A percentile compares a stretch with the other conserved stretches of the same genome.
These are phyloP conservation scores for Ogataea naganishii DNA, from an alignment of 805 yeast species.

Conservation along the genomic window DNA sequence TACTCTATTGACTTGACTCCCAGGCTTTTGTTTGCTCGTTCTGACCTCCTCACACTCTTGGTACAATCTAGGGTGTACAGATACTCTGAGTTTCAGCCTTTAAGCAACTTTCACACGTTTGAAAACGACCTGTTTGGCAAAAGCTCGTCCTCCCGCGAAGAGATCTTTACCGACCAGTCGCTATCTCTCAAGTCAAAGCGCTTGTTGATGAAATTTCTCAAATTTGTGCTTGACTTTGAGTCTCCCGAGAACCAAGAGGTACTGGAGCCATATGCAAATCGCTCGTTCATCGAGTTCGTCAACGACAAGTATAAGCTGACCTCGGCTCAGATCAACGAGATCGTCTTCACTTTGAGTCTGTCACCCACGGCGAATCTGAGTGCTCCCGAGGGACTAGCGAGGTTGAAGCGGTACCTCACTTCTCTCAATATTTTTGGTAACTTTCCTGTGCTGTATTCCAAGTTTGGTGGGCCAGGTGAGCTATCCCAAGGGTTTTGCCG, in stretches of 20 bases:
- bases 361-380: conserved; percentile 51
- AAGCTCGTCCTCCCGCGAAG: conserved; percentile 81
- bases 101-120: conserved; percentile 86
- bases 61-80: conserved; percentile 82
- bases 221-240: conserved; percentile 73
- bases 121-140: conserved; percentile 88
- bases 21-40: conserved; percentile 77
- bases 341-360: conserved; percentile 80
- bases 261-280: conserved; percentile 47
- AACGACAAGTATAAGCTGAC: conserved; percentile 60
- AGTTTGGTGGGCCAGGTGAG: conserved; percentile 95
- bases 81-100: conserved; percentile 85
- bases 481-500: conserved; percentile 94
- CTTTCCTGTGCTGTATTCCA: conserved; percentile 86
- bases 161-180: conserved; percentile 83
- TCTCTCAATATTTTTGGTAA: conserved; percentile 90
- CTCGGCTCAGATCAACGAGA: conserved; percentile 69
- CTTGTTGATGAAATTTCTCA: conserved; percentile 81
- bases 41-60: conserved; percentile 74
- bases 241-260: conserved; percentile 32
- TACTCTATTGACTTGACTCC: conserved; percentile 88
- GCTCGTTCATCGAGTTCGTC: conserved; percentile 53
- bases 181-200: conserved; percentile 71
- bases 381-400: conserved; percentile 67
- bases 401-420: conserved; percentile 74